Conservation (phyloP, 2,329 filamentous ascomycete genomes). For the Trichoderma hamatum region DNA sequence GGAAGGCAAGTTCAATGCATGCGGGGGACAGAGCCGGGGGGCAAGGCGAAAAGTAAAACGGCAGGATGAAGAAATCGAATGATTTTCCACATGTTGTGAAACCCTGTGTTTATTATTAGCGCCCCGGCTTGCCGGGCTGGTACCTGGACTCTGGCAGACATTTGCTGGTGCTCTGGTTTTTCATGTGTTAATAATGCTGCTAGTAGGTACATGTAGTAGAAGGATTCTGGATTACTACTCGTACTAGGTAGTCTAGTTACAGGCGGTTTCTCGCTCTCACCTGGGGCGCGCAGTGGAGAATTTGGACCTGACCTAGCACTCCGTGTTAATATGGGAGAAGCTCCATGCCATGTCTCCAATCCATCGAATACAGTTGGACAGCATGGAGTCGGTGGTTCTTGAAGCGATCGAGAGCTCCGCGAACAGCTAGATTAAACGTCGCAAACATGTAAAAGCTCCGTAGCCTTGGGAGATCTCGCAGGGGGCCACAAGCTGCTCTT, state of each 20-base stretch:
- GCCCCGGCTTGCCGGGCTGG: not conserved
- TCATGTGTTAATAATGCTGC: not conserved
- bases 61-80: conserved; percentile 28
- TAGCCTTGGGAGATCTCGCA: not conserved
- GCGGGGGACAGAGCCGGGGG: not conserved
- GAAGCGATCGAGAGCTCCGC: not conserved
- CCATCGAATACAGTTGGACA: not conserved
- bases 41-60: conserved; percentile 9
- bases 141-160: not conserved
- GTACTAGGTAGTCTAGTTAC: too few species aligned
- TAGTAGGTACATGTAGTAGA: not conserved
- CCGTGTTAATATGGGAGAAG: not conserved
- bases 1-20: not conserved
- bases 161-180: not conserved
- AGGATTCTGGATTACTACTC: not conserved
- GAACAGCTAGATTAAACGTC: not conserved
- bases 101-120: not conserved
- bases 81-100: conserved; percentile 28
- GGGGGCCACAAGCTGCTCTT: not conserved
- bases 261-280: not conserved
- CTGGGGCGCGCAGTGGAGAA: not conserved
- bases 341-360: not conserved
- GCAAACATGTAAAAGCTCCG: not conserved
- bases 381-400: not conserved
- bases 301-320: not conserved